These are phyloP conservation scores for Glebionis coronaria DNA, from an alignment of 129 eudicot species.

Conservation along the genomic window DNA sequence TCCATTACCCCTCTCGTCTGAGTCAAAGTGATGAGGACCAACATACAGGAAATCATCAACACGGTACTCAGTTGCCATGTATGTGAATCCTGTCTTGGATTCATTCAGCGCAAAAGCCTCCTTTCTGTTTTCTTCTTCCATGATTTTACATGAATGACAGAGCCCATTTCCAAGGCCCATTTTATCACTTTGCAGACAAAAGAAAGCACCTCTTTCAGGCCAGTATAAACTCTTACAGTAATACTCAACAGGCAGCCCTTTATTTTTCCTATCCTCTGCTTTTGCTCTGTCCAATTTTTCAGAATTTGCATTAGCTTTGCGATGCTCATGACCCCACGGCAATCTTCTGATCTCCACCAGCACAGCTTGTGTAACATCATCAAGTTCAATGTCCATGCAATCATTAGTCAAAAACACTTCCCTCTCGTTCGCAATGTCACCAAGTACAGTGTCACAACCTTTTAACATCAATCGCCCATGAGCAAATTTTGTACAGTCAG, in stretches of 20 bases:
- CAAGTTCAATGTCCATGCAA: constrained; percentile 69
- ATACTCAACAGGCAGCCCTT: constrained; percentile 58
- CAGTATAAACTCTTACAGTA: constrained; percentile 79
- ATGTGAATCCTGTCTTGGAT: constrained; percentile 48
- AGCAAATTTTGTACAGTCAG: constrained; percentile 53
- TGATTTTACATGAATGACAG: constrained; percentile 58
- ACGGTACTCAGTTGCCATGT: constrained; percentile 50
- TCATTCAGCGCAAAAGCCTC: constrained; percentile 41
- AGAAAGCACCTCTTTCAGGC: constrained; percentile 86
- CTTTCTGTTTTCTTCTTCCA: constrained; percentile 34
- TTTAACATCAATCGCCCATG: constrained; percentile 75
- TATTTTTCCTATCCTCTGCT: constrained; percentile 76
- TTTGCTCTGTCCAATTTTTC: constrained; percentile 64
- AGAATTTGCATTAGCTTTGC: constrained; percentile 59
- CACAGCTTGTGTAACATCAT: constrained; percentile 42
- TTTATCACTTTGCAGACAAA: constrained; percentile 42
- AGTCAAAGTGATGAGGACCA: constrained; percentile 52
- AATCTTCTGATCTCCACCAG: constrained; percentile 47
- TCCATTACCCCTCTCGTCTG: constrained; percentile 48
- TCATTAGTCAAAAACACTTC: constrained; percentile 82
- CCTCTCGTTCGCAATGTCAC: constrained; percentile 75
- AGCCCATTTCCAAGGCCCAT: constrained; percentile 84
- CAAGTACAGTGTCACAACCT: constrained; percentile 80
- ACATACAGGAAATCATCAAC: constrained; percentile 76
- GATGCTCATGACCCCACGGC: constrained; percentile 80